These are phyloP conservation scores for Ambrosia hybrid DNA, from an alignment of 140 eudicot genomes.

Conservation along the genomic window DNA sequence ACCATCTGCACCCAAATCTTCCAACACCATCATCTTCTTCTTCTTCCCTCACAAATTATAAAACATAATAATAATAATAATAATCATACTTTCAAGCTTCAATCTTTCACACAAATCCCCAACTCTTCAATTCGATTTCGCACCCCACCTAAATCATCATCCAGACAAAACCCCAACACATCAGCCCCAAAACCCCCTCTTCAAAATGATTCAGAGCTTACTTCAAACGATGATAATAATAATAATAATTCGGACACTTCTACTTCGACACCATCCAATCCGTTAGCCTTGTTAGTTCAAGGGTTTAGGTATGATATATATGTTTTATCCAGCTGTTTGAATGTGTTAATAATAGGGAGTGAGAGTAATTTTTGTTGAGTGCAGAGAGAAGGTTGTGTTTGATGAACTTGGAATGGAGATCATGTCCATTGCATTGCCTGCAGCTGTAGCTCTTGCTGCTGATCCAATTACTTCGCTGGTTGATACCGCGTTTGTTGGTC, in stretches of 20 bases:
- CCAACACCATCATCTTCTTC: not conserved
- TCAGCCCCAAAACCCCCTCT: constrained; percentile 21
- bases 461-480: constrained; percentile 93
- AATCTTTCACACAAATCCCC: constrained; percentile 12
- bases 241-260: not conserved
- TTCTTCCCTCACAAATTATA: constrained; percentile 10
- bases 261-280: constrained; percentile 10
- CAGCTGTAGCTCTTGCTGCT: constrained; percentile 94
- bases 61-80: constrained; percentile 16
- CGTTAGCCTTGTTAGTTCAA: constrained; percentile 21
- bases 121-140: constrained; percentile 34
- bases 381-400: constrained; percentile 52
- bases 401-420: constrained; percentile 84
- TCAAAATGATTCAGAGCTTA: constrained; percentile 17
- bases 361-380: not conserved
- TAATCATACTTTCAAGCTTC: constrained; percentile 22
- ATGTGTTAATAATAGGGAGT: not conserved
- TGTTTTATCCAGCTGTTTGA: not conserved
- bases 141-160: constrained; percentile 38
- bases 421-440: constrained; percentile 87
- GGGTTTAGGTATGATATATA: constrained; percentile 39
- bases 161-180: constrained; percentile 41
- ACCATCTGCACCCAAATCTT: constrained; percentile 3
- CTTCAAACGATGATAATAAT: not conserved
- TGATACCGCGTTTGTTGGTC: constrained; percentile 92